Percentiles rank a stretch among this genome's conserved stretches.
These are phyloP conservation scores for Talaromyces ruber DNA, from an alignment of 495 filamentous ascomycete genomes.

Conservation along the genomic window DNA sequence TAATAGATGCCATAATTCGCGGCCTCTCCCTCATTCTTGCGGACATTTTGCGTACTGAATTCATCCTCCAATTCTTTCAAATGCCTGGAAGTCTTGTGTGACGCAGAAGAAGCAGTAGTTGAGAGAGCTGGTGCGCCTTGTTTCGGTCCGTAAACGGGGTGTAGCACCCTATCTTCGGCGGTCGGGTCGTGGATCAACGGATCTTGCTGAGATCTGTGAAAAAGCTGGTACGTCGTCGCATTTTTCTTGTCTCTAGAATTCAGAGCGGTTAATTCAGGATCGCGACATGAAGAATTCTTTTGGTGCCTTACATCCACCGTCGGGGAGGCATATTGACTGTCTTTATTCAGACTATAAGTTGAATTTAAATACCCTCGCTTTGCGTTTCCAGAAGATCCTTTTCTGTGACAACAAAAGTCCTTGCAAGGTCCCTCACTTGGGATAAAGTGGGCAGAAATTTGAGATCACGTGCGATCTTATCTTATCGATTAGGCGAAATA, in stretches of 20 bases:
- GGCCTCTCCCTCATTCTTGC: conserved; percentile 91
- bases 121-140: conserved; percentile 17
- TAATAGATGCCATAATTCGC: conserved; percentile 87
- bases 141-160: conserved; percentile 33
- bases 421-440: conserved; percentile 1
- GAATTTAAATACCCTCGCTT: not conserved
- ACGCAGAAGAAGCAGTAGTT: conserved; percentile 17
- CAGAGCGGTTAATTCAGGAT: not conserved
- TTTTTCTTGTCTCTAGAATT: conserved; percentile 78
- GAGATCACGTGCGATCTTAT: conserved; percentile 24
- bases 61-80: conserved; percentile 69
- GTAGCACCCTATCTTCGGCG: conserved; percentile 75
- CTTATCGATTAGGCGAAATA: conserved; percentile 8
- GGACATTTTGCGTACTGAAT: conserved; percentile 58
- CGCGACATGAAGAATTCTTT: not conserved
- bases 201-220: conserved; percentile 94
- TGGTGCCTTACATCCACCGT: conserved; percentile 74
- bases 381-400: not conserved
- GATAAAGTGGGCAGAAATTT: conserved; percentile 21
- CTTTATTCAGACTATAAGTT: not conserved
- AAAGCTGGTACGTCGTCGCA: conserved; percentile 84
- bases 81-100: conserved; percentile 45
- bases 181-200: conserved; percentile 82
- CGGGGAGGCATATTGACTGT: conserved; percentile 58
- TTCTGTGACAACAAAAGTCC: not conserved